Evolutionary conservation across 495 filamentous ascomycete species (phyloP).

Genomic region (Astrothelium subdiscretum): DNA sequence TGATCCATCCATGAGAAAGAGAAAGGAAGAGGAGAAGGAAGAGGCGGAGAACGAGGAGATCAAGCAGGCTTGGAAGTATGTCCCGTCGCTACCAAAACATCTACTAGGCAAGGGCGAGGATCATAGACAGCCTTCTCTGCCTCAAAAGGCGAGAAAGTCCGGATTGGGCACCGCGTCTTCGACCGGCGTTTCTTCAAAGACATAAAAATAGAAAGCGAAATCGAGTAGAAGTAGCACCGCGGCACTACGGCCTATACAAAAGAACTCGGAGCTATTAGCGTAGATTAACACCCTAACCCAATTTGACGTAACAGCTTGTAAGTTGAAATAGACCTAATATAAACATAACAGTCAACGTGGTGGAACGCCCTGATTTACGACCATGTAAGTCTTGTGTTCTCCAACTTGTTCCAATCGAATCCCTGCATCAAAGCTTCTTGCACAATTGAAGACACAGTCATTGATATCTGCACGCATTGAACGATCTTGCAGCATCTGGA

Average conservation of each 20-base stretch:
- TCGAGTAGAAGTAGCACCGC: too few relatives aligned
- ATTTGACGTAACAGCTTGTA: too few relatives aligned
- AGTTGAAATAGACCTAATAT: too few relatives aligned
- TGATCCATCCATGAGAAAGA: background rate
- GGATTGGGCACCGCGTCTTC: too few relatives aligned
- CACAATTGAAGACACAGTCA: conserved; percentile 6
- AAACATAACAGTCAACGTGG: background rate
- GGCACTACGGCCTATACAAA: too few relatives aligned
- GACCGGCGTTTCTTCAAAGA: too few relatives aligned
- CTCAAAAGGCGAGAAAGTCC: background rate
- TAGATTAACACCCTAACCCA: too few relatives aligned
- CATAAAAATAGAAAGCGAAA: too few relatives aligned
- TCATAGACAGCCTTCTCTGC: background rate
- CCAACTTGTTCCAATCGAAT: conserved; percentile 2
- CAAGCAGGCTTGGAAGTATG: background rate
- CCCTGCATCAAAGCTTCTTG: conserved; percentile 2
- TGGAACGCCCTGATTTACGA: conserved; percentile 3
- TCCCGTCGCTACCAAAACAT: background rate
- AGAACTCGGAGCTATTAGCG: too few relatives aligned
- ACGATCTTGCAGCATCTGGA: conserved; percentile 3
- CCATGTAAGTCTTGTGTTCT: conserved; percentile 4
- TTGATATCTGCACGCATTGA: conserved; percentile 3
- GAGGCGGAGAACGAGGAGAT: conserved; percentile 1
- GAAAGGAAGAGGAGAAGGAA: background rate
- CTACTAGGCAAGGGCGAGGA: background rate